These are phyloP conservation scores for Dalbergia cultrata DNA, from an alignment of 306 rosid genomes.

Conservation along the genomic window DNA sequence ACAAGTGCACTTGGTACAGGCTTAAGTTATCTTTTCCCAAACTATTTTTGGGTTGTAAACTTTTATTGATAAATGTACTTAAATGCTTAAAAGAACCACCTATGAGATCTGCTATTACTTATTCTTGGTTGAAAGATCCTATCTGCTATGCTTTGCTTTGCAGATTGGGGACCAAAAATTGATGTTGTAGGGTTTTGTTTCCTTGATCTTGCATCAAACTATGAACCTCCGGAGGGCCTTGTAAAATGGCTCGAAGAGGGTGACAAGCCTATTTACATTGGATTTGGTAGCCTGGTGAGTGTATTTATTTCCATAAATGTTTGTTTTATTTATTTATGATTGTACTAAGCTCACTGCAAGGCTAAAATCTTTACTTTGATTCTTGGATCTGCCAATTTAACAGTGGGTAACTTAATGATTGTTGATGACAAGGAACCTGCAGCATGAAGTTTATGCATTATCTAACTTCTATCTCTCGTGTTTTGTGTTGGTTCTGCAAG, in stretches of 20 bases:
- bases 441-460: conserved; percentile 8
- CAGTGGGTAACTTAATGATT: conserved; percentile 7
- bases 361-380: not conserved
- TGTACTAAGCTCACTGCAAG: conserved; percentile 14
- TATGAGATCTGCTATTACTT: conserved; percentile 13
- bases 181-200: conserved; percentile 99
- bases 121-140: conserved; percentile 23
- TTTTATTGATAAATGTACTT: not conserved
- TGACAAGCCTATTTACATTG: conserved; percentile 89
- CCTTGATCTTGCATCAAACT: conserved; percentile 99
- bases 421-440: not conserved
- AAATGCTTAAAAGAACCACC: conserved; percentile 34
- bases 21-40: not conserved
- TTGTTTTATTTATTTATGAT: conserved; percentile 25
- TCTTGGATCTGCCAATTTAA: not conserved
- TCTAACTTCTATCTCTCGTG: conserved; percentile 12
- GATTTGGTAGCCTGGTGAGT: conserved; percentile 97
- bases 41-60: not conserved
- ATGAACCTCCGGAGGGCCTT: conserved; percentile 83
- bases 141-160: conserved; percentile 50
- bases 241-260: conserved; percentile 91
- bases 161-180: conserved; percentile 98
- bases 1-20: not conserved
- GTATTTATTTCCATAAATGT: conserved; percentile 25
- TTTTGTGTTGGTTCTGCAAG: not conserved